phyloP scores from a whole-genome alignment of 768 basidiomycete genomes.

The Holtermanniella nyarrowii region DNA sequence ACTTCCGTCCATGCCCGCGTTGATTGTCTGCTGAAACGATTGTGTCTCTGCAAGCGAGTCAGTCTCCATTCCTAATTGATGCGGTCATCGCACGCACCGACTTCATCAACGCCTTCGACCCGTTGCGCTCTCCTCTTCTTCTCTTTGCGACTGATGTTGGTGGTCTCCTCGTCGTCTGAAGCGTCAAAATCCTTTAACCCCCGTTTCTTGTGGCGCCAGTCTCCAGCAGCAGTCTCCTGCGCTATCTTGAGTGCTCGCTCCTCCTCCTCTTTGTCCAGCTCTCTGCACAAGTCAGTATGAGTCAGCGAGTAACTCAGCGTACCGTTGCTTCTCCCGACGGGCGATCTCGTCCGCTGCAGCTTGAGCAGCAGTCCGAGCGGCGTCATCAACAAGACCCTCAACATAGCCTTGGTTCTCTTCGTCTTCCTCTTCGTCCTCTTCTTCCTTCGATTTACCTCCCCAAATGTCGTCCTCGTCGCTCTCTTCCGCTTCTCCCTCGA shows the following conservation, averaged over 20 bases:
- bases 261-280: conserved; percentile 15
- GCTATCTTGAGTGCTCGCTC: conserved; percentile 1
- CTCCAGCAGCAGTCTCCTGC: background rate
- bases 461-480: conserved; percentile 35
- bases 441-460: conserved; percentile 10
- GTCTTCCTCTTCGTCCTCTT: conserved; percentile 29
- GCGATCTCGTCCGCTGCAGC: conserved; percentile 22
- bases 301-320: conserved; percentile 3
- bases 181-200: background rate
- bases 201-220: background rate
- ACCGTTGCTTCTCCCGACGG: conserved; percentile 22
- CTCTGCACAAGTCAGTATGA: conserved; percentile 3
- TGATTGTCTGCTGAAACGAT: conserved; percentile 10
- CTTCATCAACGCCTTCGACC: background rate
- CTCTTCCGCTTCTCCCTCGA: conserved; percentile 35
- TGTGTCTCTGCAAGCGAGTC: background rate
- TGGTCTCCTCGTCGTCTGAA: background rate
- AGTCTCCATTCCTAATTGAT: too few relatives aligned
- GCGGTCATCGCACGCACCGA: background rate
- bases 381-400: conserved; percentile 28
- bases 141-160: background rate
- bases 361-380: conserved; percentile 2
- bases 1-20: conserved; percentile 17
- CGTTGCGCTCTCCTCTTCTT: background rate
- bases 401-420: conserved; percentile 20